These are phyloP conservation scores for Saccharomycopsis babjevae DNA, from an alignment of 805 yeast genomes.

Conservation along the genomic window DNA sequence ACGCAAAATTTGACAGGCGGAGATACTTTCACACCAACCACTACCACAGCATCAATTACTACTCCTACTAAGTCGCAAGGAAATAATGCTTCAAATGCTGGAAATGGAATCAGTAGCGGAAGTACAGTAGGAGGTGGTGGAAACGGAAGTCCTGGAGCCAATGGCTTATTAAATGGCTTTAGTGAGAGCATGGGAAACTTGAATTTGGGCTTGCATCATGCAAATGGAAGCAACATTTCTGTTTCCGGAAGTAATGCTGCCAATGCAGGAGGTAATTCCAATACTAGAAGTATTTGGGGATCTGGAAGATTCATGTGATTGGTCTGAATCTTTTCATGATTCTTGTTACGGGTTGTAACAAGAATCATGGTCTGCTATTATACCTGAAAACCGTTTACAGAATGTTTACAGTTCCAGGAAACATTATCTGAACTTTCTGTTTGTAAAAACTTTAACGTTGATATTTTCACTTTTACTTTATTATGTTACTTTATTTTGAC, in stretches of 20 bases:
- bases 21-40: conserved; percentile 13
- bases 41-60: neutral
- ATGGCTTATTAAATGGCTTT: conserved; percentile 10
- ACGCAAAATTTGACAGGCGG: conserved; percentile 18
- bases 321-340: neutral
- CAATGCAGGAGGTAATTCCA: neutral
- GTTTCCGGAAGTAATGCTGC: neutral
- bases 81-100: neutral
- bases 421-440: too few species aligned
- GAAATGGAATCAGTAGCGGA: neutral
- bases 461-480: neutral
- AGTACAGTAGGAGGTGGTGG: conserved; percentile 1
- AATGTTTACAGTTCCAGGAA: too few species aligned
- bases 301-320: conserved; percentile 1
- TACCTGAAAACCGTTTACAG: too few species aligned
- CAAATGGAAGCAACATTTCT: conserved; percentile 9
- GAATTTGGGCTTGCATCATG: conserved; percentile 5
- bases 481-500: neutral
- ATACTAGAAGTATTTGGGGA: conserved; percentile 6
- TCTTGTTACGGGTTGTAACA: neutral
- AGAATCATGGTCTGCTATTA: too few species aligned
- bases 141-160: conserved; percentile 1
- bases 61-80: neutral
- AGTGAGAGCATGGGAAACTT: conserved; percentile 13
- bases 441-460: neutral